These are phyloP conservation scores for Fusarium nematophilum DNA, from an alignment of 2,329 filamentous ascomycete genomes.

Conservation along the genomic window DNA sequence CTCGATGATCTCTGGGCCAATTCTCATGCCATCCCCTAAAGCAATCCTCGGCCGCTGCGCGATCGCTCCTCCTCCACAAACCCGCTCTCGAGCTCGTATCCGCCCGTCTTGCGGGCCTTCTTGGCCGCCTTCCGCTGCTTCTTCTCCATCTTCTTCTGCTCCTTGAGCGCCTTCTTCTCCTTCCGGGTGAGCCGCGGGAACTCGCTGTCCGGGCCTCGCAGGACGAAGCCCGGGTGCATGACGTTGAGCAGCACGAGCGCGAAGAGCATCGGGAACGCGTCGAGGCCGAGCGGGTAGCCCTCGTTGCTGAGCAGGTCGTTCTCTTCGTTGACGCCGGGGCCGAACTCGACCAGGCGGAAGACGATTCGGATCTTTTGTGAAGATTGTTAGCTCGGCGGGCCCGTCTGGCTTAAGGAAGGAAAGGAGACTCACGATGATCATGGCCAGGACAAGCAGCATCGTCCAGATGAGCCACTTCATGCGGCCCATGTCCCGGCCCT, in stretches of 20 bases:
- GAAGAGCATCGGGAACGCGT: slow-evolving; percentile 68
- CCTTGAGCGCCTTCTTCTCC: slow-evolving; percentile 57
- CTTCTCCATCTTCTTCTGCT: slow-evolving; percentile 50
- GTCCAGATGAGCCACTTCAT: slow-evolving; percentile 50
- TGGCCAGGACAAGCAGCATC: slow-evolving; percentile 48
- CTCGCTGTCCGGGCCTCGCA: slow-evolving; percentile 58
- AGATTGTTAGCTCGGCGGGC: slow-evolving; percentile 11
- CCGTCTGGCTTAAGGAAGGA: no score
- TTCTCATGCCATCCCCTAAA: neutral
- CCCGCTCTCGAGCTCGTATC: slow-evolving; percentile 29
- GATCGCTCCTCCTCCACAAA: slow-evolving; percentile 13
- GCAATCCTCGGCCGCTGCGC: slow-evolving; percentile 4
- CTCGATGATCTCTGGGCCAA: no score
- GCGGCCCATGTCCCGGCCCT: slow-evolving; percentile 40
- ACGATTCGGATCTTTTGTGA: slow-evolving; percentile 63
- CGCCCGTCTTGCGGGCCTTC: slow-evolving; percentile 34
- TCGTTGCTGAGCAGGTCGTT: slow-evolving; percentile 63
- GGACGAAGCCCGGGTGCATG: slow-evolving; percentile 60
- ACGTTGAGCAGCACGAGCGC: slow-evolving; percentile 55
- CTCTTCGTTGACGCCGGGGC: slow-evolving; percentile 53
- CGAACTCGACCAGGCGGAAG: slow-evolving; percentile 69
- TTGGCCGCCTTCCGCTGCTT: slow-evolving; percentile 36
- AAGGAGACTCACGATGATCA: slow-evolving; percentile 49
- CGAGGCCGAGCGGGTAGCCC: slow-evolving; percentile 61
- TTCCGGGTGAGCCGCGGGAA: slow-evolving; percentile 55